Conservation (phyloP, 2,329 filamentous ascomycete genomes). For the Phaeosphaeria sp. region DNA sequence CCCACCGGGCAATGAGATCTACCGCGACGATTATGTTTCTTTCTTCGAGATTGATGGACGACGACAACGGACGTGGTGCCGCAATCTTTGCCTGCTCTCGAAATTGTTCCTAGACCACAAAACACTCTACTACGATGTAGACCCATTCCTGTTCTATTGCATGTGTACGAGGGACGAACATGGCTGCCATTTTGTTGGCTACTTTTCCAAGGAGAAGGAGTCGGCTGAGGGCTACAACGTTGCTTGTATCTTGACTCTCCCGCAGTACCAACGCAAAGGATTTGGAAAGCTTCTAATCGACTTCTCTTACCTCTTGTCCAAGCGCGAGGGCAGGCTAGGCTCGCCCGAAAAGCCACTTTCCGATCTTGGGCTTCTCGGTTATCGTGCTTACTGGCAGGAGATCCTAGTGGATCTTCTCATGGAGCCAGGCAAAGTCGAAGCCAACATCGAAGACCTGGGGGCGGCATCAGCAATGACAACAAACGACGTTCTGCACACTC, state of each 20-base stretch:
- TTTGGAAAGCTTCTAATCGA: conserved; percentile 93
- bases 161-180: conserved; percentile 90
- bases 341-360: conserved; percentile 96
- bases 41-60: conserved; percentile 98
- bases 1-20: conserved; percentile 97
- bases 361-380: conserved; percentile 89
- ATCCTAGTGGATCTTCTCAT: conserved; percentile 88
- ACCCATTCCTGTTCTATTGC: conserved; percentile 97
- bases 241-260: conserved; percentile 94
- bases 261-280: conserved; percentile 94
- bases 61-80: conserved; percentile 93
- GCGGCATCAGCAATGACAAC: conserved; percentile 90
- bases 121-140: conserved; percentile 99
- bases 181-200: conserved; percentile 96
- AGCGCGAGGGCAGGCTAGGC: conserved; percentile 92
- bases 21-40: conserved; percentile 89
- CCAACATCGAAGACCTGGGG: conserved; percentile 86
- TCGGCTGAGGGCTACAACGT: conserved; percentile 97
- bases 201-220: conserved; percentile 99
- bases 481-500: conserved; percentile 91
- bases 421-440: conserved; percentile 65
- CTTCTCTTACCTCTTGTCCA: conserved; percentile 96
- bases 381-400: conserved; percentile 97
- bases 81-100: conserved; percentile 90
- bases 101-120: conserved; percentile 99